Evolutionary conservation across 495 filamentous ascomycete genomes (phyloP).

Genomic region (Aspergillus conjunctus): DNA sequence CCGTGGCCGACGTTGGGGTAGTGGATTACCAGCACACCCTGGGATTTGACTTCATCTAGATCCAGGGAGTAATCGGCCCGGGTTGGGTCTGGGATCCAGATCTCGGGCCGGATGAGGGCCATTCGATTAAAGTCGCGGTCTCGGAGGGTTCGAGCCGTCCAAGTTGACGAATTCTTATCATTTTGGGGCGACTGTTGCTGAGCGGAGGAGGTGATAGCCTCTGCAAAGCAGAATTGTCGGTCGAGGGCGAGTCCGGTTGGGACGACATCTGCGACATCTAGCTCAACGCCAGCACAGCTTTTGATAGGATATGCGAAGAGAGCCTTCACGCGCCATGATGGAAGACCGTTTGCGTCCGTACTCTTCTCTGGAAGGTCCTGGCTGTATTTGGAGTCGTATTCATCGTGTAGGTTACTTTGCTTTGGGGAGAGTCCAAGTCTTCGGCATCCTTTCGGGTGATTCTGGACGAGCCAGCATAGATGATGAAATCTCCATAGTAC

Average conservation of each 20-base stretch:
- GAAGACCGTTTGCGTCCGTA: conserved; percentile 21
- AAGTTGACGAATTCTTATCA: conserved; percentile 40
- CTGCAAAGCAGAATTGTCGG: conserved; percentile 80
- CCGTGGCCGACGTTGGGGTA: conserved; percentile 34
- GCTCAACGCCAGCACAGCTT: conserved; percentile 79
- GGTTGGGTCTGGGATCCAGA: conserved; percentile 75
- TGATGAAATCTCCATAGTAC: background rate
- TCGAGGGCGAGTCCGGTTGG: conserved; percentile 78
- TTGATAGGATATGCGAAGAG: conserved; percentile 89
- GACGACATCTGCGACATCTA: conserved; percentile 65
- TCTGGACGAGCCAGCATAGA: background rate
- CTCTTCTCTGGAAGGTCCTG: conserved; percentile 24
- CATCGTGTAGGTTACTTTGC: conserved; percentile 41
- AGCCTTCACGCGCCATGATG: conserved; percentile 67
- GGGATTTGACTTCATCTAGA: conserved; percentile 38
- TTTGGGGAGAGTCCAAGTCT: conserved; percentile 34
- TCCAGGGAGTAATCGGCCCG: conserved; percentile 43
- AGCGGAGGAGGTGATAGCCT: conserved; percentile 54
- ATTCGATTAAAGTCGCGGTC: conserved; percentile 73
- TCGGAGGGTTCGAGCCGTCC: conserved; percentile 73
- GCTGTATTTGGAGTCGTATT: conserved; percentile 40
- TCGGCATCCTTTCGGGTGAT: conserved; percentile 36
- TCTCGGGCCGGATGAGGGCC: conserved; percentile 71
- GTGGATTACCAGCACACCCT: conserved; percentile 42
- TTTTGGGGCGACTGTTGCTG: conserved; percentile 24